Evolutionary conservation across 192 early-diverging fungal genomes (phyloP).

Genomic region (Phlyctochytrium bullatum): DNA sequence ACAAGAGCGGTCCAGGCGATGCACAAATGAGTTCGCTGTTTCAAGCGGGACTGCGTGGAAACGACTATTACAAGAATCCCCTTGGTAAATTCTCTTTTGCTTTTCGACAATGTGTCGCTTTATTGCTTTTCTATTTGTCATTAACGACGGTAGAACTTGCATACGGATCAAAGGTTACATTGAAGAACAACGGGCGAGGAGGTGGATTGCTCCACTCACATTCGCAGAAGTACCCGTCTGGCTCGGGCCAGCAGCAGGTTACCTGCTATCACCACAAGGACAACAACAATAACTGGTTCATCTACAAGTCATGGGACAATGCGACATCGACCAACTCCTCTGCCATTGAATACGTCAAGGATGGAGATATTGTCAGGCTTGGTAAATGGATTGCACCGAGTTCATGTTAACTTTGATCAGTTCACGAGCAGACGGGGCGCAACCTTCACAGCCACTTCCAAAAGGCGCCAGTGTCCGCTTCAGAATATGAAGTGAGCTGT

Average conservation of each 20-base stretch:
- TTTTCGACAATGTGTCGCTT: slow-evolving; percentile 1
- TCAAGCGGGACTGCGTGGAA: slow-evolving; percentile 84
- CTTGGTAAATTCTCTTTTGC: slow-evolving; percentile 48
- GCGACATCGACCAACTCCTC: slow-evolving; percentile 7
- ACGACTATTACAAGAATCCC: slow-evolving; percentile 74
- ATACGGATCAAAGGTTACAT: slow-evolving; percentile 81
- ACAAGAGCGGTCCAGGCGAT: slow-evolving; percentile 79
- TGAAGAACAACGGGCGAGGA: slow-evolving; percentile 82
- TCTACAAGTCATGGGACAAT: slow-evolving; percentile 60
- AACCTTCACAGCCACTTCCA: slow-evolving; percentile 87
- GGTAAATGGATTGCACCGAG: slow-evolving; percentile 11
- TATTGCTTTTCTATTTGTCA: no score
- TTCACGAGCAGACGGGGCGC: slow-evolving; percentile 66
- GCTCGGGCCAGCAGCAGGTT: slow-evolving; percentile 95
- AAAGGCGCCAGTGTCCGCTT: slow-evolving; percentile 69
- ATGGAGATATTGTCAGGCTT: slow-evolving; percentile 83
- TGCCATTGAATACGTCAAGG: slow-evolving; percentile 59
- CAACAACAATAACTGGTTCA: slow-evolving; percentile 86
- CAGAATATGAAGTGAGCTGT: slow-evolving; percentile 83
- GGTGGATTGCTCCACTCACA: slow-evolving; percentile 96
- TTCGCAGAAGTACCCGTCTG: slow-evolving; percentile 74
- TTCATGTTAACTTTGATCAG: slow-evolving; percentile 5
- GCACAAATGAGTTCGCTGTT: slow-evolving; percentile 93
- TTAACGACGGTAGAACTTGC: slow-evolving; percentile 69
- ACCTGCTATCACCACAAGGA: slow-evolving; percentile 95